These are phyloP conservation scores for Didymella keratinophila DNA, from an alignment of 2,329 filamentous ascomycete genomes.

Conservation along the genomic window DNA sequence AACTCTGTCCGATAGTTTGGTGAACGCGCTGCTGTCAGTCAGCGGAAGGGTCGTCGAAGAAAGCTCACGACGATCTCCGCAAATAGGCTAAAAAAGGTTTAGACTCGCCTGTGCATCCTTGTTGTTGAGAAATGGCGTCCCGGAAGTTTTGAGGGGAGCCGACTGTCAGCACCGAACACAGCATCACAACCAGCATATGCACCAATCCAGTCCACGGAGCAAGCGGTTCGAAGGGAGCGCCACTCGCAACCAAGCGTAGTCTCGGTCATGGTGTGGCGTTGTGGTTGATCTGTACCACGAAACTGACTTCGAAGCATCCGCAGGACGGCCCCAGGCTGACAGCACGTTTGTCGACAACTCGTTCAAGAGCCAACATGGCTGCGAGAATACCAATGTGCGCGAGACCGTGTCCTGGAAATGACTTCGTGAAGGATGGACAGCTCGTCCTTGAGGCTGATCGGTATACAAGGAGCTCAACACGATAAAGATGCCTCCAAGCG, in stretches of 20 bases:
- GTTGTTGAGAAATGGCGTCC: conserved; percentile 19
- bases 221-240: conserved; percentile 6
- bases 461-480: not conserved
- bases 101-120: conserved; percentile 15
- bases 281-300: not conserved
- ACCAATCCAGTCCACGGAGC: not conserved
- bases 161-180: conserved; percentile 29
- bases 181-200: conserved; percentile 22
- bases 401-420: not conserved
- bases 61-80: conserved; percentile 32
- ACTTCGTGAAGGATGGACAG: not conserved
- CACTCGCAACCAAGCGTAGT: not conserved
- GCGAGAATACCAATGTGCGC: not conserved
- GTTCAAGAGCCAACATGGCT: not conserved
- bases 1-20: conserved; percentile 8
- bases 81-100: conserved; percentile 22
- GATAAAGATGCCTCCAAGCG: conserved; percentile 1
- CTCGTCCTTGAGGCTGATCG: not conserved
- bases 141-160: conserved; percentile 42
- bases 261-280: conserved; percentile 1
- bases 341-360: not conserved
- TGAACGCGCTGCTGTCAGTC: conserved; percentile 22
- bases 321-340: not conserved
- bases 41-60: conserved; percentile 23
- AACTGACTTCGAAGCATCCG: not conserved